Percentiles rank a stretch among this genome's conserved stretches.
Conservation (phyloP, 1,284 basidiomycete species). For the Fomes fomentarius region DNA sequence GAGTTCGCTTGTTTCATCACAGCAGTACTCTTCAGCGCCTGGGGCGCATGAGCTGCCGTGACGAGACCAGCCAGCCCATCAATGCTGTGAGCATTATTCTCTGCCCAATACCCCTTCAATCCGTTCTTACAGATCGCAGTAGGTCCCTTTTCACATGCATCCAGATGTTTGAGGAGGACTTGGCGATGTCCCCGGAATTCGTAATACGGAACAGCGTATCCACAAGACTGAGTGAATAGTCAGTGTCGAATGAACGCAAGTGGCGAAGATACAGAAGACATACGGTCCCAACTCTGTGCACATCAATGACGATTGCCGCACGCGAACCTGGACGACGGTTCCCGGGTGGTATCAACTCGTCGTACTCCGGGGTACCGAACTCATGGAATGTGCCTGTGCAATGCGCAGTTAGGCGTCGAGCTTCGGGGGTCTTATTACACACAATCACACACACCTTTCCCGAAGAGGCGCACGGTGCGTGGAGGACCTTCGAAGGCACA, state of each 20-base stretch:
- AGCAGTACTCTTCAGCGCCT: constrained; percentile 4
- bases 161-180: constrained; percentile 38
- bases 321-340: constrained; percentile 56
- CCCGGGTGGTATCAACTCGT: constrained; percentile 44
- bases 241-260: no score
- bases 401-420: no score
- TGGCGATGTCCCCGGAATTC: constrained; percentile 49
- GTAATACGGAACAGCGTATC: constrained; percentile 56
- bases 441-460: constrained; percentile 40
- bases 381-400: constrained; percentile 50
- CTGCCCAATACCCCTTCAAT: constrained; percentile 49
- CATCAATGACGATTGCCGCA: constrained; percentile 51
- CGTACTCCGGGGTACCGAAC: constrained; percentile 56
- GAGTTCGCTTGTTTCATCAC: constrained; percentile 14
- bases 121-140: constrained; percentile 32
- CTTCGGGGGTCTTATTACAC: no score
- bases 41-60: constrained; percentile 1
- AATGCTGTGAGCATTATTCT: constrained; percentile 47
- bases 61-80: constrained; percentile 46
- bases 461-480: constrained; percentile 53
- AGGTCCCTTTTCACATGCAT: constrained; percentile 37
- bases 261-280: no score
- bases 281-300: constrained; percentile 59
- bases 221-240: constrained; percentile 48
- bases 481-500: constrained; percentile 58